Evolutionary conservation across 495 filamentous ascomycete species (phyloP).

Genomic region (Physcia stellaris): DNA sequence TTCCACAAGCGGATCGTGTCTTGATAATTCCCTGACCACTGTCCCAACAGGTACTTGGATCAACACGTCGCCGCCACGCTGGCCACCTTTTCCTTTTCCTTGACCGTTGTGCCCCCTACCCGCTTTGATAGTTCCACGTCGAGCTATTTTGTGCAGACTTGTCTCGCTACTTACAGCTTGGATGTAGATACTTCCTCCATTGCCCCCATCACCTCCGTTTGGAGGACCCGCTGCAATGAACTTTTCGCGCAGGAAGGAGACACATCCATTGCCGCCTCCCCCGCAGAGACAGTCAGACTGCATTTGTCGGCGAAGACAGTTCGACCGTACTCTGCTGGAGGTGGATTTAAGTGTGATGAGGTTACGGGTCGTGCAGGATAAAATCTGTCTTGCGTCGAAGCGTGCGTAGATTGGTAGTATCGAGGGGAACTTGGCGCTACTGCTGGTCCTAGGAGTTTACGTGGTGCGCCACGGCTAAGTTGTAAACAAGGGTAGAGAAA

Average conservation of each 20-base stretch:
- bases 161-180: constrained; percentile 85
- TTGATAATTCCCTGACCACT: constrained; percentile 65
- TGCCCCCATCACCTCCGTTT: constrained; percentile 93
- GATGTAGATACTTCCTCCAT: constrained; percentile 84
- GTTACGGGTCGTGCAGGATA: constrained; percentile 21
- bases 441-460: constrained; percentile 15
- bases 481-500: constrained; percentile 51
- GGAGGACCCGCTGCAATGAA: constrained; percentile 77
- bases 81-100: constrained; percentile 67
- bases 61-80: constrained; percentile 72
- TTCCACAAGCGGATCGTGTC: constrained; percentile 63
- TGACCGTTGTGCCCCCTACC: constrained; percentile 71
- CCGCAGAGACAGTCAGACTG: constrained; percentile 57
- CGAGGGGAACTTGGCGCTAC: constrained; percentile 6
- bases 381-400: constrained; percentile 7
- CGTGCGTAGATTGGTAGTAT: constrained; percentile 22
- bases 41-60: constrained; percentile 89
- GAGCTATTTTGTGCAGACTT: constrained; percentile 80
- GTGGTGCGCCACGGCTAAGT: constrained; percentile 22
- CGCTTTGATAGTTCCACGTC: constrained; percentile 62
- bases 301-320: constrained; percentile 82
- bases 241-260: constrained; percentile 84
- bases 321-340: constrained; percentile 66
- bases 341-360: constrained; percentile 55
- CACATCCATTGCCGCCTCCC: constrained; percentile 81